Conservation (phyloP, 164 flowering plant genomes). For the Magnolia changhungtana region DNA sequence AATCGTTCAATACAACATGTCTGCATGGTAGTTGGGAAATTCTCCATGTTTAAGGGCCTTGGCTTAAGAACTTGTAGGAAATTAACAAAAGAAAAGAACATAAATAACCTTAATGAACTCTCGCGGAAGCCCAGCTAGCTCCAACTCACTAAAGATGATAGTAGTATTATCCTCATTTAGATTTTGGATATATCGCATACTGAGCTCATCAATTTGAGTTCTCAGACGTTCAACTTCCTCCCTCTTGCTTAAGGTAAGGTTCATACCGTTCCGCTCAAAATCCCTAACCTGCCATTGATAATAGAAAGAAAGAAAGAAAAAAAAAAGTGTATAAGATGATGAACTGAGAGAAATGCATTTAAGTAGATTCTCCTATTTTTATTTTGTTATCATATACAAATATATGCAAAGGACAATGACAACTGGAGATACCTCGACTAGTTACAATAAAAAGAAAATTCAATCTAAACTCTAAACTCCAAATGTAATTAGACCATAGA, state of each 20-base stretch:
- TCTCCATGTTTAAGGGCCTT: background rate
- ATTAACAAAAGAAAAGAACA: background rate
- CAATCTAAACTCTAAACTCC: too few relatives aligned
- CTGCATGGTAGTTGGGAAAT: background rate
- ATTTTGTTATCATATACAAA: background rate
- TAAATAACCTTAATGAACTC: conserved; percentile 69
- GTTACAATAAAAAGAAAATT: too few relatives aligned
- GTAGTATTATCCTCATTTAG: conserved; percentile 57
- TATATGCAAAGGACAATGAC: too few relatives aligned
- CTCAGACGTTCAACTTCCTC: conserved; percentile 73
- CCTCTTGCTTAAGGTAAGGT: conserved; percentile 70
- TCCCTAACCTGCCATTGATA: conserved; percentile 86
- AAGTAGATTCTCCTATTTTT: background rate
- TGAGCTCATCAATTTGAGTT: conserved; percentile 64
- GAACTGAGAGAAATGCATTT: background rate
- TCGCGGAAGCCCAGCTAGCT: conserved; percentile 74
- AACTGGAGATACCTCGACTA: too few relatives aligned
- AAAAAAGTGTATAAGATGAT: conserved; percentile 13
- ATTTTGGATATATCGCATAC: conserved; percentile 66
- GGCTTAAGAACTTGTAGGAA: background rate
- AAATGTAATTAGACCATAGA: too few relatives aligned
- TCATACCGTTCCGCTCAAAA: conserved; percentile 91
- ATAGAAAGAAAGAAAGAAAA: conserved; percentile 30
- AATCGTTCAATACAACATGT: background rate
- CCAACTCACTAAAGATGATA: conserved; percentile 64